A percentile compares a stretch with the other conserved stretches of the same genome.
phyloP scores from a whole-genome alignment of 2,329 filamentous ascomycete genomes.

The Aspergillus sp. region DNA sequence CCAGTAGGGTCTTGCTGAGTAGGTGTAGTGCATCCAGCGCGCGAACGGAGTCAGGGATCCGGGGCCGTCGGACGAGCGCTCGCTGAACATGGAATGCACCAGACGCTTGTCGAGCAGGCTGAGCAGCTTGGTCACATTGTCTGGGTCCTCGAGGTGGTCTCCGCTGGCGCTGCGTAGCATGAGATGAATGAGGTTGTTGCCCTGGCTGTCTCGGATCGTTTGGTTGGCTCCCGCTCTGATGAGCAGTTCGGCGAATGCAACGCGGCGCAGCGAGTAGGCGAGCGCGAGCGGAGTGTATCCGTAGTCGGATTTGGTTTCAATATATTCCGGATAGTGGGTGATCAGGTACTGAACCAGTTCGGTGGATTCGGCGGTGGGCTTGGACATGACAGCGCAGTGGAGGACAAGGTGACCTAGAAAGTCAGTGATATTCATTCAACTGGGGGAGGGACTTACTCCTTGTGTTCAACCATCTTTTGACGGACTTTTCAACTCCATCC shows the following conservation, averaged over 20 bases:
- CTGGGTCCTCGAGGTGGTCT: conserved; percentile 30
- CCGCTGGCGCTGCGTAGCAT: conserved; percentile 38
- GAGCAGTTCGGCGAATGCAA: conserved; percentile 53
- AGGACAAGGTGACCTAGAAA: conserved; percentile 52
- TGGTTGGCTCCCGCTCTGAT: conserved; percentile 70
- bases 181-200: conserved; percentile 69
- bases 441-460: conserved; percentile 49
- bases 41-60: conserved; percentile 54
- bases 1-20: background rate
- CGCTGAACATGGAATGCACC: conserved; percentile 29
- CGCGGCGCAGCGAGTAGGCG: conserved; percentile 54
- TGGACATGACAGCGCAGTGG: conserved; percentile 62
- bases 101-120: conserved; percentile 59
- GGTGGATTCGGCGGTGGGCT: conserved; percentile 43
- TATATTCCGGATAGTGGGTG: conserved; percentile 57
- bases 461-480: conserved; percentile 31
- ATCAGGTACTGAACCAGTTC: conserved; percentile 66
- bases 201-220: conserved; percentile 58
- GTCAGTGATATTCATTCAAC: background rate
- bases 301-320: conserved; percentile 57
- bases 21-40: conserved; percentile 47
- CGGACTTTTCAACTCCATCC: conserved; percentile 7
- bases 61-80: conserved; percentile 27
- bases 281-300: conserved; percentile 65
- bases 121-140: conserved; percentile 57